Evolutionary conservation across 805 yeast genomes (phyloP).

Genomic region (Candida argentea): DNA sequence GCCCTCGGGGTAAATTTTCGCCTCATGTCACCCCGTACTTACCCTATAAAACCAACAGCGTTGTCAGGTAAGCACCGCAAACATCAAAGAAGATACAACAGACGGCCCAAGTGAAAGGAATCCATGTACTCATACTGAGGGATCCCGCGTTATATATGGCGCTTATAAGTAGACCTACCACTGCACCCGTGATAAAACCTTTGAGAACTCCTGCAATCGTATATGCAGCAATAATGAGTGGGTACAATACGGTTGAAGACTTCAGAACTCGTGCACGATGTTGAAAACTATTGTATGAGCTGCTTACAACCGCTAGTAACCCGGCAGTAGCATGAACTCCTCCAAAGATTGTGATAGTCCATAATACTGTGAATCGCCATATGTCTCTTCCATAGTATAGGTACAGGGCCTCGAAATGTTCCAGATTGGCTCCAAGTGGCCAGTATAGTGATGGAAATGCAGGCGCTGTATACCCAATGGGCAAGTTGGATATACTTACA

Average conservation of each 20-base stretch:
- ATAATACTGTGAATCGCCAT: constrained; percentile 72
- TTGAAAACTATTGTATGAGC: constrained; percentile 13
- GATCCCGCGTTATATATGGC: constrained; percentile 74
- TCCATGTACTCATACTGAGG: constrained; percentile 90
- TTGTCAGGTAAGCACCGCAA: constrained; percentile 54
- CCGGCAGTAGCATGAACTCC: constrained; percentile 62
- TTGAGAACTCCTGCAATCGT: constrained; percentile 46
- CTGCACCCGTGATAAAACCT: constrained; percentile 64
- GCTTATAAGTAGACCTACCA: constrained; percentile 64
- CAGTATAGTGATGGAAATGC: constrained; percentile 70
- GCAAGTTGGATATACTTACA: constrained; percentile 44
- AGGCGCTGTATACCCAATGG: constrained; percentile 77
- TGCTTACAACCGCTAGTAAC: constrained; percentile 35
- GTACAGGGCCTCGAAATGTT: constrained; percentile 37
- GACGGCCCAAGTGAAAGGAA: constrained; percentile 76
- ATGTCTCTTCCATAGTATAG: constrained; percentile 64
- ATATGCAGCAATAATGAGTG: constrained; percentile 38
- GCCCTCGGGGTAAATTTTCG: no score
- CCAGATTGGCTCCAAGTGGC: constrained; percentile 42
- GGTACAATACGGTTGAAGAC: constrained; percentile 12
- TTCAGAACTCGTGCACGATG: constrained; percentile 6
- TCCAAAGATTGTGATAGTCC: constrained; percentile 66
- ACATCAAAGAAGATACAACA: constrained; percentile 59
- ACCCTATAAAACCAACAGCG: constrained; percentile 16
- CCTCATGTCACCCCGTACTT: no score